Conservation (phyloP, 352 stramenopile species). For the Phytophthora meadii region DNA sequence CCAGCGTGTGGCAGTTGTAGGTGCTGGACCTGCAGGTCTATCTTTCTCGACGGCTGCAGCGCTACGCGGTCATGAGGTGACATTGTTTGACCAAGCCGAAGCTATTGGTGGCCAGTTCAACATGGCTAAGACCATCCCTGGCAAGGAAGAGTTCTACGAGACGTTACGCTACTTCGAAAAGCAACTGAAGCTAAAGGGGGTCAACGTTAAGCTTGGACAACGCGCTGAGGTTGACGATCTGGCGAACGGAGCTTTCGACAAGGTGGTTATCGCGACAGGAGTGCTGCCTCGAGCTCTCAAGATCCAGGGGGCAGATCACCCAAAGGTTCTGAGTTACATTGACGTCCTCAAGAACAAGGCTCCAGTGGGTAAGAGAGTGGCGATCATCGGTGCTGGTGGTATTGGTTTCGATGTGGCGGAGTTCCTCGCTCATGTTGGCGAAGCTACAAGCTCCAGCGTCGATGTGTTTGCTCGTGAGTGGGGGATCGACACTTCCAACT, state of each 20-base stretch:
- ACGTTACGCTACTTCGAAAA: slow-evolving; percentile 96
- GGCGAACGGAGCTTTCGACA: slow-evolving; percentile 75
- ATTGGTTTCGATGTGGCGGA: slow-evolving; percentile 99
- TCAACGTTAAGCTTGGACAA: slow-evolving; percentile 83
- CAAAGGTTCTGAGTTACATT: slow-evolving; percentile 95
- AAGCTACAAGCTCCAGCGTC: slow-evolving; percentile 72
- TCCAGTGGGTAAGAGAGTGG: slow-evolving; percentile 92
- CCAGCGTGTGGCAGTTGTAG: slow-evolving; percentile 91
- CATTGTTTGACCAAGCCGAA: slow-evolving; percentile 92
- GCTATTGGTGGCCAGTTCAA: slow-evolving; percentile 96
- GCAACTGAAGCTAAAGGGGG: slow-evolving; percentile 84
- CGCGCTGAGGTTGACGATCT: slow-evolving; percentile 63
- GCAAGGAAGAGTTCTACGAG: slow-evolving; percentile 99
- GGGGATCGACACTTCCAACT: slow-evolving; percentile 92
- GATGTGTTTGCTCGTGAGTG: slow-evolving; percentile 94
- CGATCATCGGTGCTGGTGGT: slow-evolving; percentile 96
- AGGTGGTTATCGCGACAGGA: slow-evolving; percentile 96
- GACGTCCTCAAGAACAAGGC: slow-evolving; percentile 94
- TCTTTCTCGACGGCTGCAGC: slow-evolving; percentile 91
- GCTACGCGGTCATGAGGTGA: slow-evolving; percentile 93
- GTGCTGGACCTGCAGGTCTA: slow-evolving; percentile 94
- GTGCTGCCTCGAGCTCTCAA: slow-evolving; percentile 90
- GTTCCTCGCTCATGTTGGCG: slow-evolving; percentile 90
- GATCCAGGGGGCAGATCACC: slow-evolving; percentile 90
- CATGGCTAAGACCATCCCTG: slow-evolving; percentile 96